Evolutionary conservation across 257 asterid genomes (phyloP).

Genomic region (Eustoma russellianum): DNA sequence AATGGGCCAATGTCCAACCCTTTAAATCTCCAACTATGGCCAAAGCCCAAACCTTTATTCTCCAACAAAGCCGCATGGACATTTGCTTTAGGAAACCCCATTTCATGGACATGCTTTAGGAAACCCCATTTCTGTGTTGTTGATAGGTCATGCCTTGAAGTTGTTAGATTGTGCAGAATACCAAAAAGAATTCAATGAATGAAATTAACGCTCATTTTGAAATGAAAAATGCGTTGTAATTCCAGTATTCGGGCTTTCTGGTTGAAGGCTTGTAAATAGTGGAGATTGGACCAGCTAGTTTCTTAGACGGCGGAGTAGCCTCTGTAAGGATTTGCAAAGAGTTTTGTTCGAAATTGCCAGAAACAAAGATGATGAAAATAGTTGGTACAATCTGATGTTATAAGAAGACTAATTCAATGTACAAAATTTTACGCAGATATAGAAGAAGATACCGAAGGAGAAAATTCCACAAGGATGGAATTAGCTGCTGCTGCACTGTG

Average conservation of each 20-base stretch:
- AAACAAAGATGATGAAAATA: constrained; percentile 4
- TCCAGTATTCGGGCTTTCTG: constrained; percentile 15
- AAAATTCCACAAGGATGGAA: constrained; percentile 37
- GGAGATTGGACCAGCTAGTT: constrained; percentile 24
- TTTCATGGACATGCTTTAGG: too few species aligned
- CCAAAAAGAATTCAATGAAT: constrained; percentile 19
- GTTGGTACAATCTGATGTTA: constrained; percentile 17
- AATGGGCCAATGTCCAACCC: too few species aligned
- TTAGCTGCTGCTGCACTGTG: constrained; percentile 25
- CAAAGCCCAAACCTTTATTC: too few species aligned
- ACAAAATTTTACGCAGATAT: constrained; percentile 17
- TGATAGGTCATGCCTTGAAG: constrained; percentile 38
- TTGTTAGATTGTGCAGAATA: constrained; percentile 41
- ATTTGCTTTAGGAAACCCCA: too few species aligned
- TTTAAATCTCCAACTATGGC: too few species aligned
- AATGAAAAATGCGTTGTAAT: constrained; percentile 6
- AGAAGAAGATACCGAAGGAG: constrained; percentile 6
- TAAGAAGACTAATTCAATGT: constrained; percentile 32
- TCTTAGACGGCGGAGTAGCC: constrained; percentile 7
- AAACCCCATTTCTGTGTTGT: constrained; percentile 16
- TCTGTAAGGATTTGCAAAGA: too few species aligned
- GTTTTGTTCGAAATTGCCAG: constrained; percentile 1
- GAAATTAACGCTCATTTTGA: constrained; percentile 23
- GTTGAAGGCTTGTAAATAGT: constrained; percentile 36
- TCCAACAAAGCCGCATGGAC: constrained; percentile 69